Conservation (phyloP, 495 filamentous ascomycete genomes). For the Hypomontagnella monticulosa region DNA sequence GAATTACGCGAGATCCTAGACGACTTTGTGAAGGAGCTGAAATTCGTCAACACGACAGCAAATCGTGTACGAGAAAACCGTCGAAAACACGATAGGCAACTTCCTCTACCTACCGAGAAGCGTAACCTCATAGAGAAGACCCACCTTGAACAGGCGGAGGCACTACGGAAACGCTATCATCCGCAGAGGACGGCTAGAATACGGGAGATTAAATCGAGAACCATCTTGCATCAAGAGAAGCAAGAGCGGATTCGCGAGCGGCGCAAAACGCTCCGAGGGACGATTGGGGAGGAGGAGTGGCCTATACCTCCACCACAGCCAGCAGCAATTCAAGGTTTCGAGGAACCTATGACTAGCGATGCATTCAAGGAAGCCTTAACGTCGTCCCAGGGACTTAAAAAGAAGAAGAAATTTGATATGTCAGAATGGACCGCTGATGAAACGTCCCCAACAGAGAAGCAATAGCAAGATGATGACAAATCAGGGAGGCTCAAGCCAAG, state of each 20-base stretch:
- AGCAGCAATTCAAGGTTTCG: too few relatives aligned
- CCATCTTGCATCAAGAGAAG: neutral
- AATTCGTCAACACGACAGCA: slow-evolving; percentile 7
- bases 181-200: slow-evolving; percentile 1
- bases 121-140: neutral
- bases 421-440: too few relatives aligned
- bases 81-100: slow-evolving; percentile 6
- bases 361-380: too few relatives aligned
- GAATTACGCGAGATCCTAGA: slow-evolving; percentile 30
- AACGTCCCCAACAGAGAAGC: too few relatives aligned
- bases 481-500: too few relatives aligned
- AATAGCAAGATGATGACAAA: too few relatives aligned
- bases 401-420: too few relatives aligned
- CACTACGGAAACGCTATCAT: neutral
- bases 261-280: neutral
- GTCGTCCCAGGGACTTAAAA: too few relatives aligned
- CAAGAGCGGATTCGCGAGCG: neutral
- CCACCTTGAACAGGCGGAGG: neutral
- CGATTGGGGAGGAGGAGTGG: neutral
- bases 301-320: neutral
- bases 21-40: slow-evolving; percentile 29
- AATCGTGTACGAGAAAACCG: slow-evolving; percentile 24
- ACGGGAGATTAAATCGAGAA: neutral
- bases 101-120: neutral
- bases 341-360: too few relatives aligned